These are phyloP conservation scores for Aureobasidium zeae DNA, from an alignment of 2,329 filamentous ascomycete species.

Conservation along the genomic window DNA sequence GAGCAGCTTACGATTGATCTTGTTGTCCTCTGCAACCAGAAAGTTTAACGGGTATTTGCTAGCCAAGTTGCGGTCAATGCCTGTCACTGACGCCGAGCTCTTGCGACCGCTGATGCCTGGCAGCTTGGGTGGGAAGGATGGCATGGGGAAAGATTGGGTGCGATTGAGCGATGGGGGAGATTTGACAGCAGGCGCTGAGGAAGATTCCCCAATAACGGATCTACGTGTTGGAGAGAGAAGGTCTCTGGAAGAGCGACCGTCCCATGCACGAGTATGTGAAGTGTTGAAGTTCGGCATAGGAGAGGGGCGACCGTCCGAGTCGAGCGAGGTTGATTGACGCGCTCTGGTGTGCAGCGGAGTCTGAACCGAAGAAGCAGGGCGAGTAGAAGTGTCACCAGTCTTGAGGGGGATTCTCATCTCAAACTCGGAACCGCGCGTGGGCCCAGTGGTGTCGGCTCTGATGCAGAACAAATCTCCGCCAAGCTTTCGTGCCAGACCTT, in stretches of 20 bases:
- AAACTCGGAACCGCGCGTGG: slow-evolving; percentile 56
- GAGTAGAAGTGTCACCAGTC: slow-evolving; percentile 41
- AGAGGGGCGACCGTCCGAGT: slow-evolving; percentile 13
- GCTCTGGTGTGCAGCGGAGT: slow-evolving; percentile 26
- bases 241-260: neutral
- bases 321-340: slow-evolving; percentile 11
- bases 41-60: slow-evolving; percentile 55
- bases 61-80: slow-evolving; percentile 49
- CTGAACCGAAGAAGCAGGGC: slow-evolving; percentile 42
- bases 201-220: neutral
- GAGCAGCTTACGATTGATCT: slow-evolving; percentile 59
- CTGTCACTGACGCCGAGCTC: slow-evolving; percentile 23
- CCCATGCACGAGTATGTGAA: neutral
- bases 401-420: slow-evolving; percentile 56
- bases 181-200: slow-evolving; percentile 14
- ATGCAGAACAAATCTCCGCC: slow-evolving; percentile 59
- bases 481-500: slow-evolving; percentile 58
- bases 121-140: slow-evolving; percentile 16
- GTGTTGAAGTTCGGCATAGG: slow-evolving; percentile 5
- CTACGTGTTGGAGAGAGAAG: neutral
- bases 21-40: slow-evolving; percentile 63
- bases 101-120: slow-evolving; percentile 19
- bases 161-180: neutral
- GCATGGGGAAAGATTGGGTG: slow-evolving; percentile 11
- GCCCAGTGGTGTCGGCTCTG: slow-evolving; percentile 52